phyloP scores from a whole-genome alignment of 345 rosid species.

The Citrus sinensis region DVS_A1.0 CM039169.1:2250501-2251000 shows the following conservation, averaged over 20 bases:
- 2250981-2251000: slow-evolving; percentile 38
- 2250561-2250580: neutral
- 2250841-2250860: neutral
- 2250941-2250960: slow-evolving; percentile 54
- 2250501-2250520: neutral
- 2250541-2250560: neutral
- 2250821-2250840: neutral
- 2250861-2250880: neutral
- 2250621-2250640: neutral
- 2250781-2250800: neutral
- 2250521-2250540: neutral
- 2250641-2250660: neutral
- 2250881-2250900: neutral
- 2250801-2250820: neutral
- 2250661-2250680: neutral
- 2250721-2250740: no score
- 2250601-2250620: neutral
- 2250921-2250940: slow-evolving; percentile 2
- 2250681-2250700: neutral
- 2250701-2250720: no score
- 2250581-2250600: neutral
- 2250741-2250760: no score
- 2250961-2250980: slow-evolving; percentile 55
- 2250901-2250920: neutral
- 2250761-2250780: no score